These are phyloP conservation scores for Magnaporthales sp. DNA, from an alignment of 2,329 filamentous ascomycete genomes.

Conservation along the genomic window DNA sequence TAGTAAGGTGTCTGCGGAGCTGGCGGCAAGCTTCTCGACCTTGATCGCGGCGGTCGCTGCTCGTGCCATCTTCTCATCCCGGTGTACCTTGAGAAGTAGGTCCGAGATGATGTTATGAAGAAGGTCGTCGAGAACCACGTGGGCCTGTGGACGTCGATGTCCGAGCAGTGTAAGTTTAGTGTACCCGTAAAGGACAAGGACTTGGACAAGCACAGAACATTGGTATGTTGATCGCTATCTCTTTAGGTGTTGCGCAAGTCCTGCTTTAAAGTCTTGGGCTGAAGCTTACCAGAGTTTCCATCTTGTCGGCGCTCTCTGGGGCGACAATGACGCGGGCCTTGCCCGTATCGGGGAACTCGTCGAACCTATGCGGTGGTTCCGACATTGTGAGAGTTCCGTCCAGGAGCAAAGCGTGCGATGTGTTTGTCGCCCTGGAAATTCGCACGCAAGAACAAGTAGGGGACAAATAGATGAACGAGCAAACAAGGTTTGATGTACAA, in stretches of 20 bases:
- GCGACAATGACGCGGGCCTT: slow-evolving; percentile 50
- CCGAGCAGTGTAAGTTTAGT: neutral
- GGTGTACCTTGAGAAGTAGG: slow-evolving; percentile 65
- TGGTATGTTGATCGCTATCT: neutral
- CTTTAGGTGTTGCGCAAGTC: neutral
- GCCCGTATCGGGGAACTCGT: slow-evolving; percentile 25
- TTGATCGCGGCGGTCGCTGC: slow-evolving; percentile 55
- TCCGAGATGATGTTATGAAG: slow-evolving; percentile 72
- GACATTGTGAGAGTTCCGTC: neutral
- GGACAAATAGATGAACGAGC: neutral
- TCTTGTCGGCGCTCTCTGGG: slow-evolving; percentile 38
- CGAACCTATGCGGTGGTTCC: slow-evolving; percentile 1
- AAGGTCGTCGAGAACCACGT: slow-evolving; percentile 63
- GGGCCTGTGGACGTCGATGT: slow-evolving; percentile 33
- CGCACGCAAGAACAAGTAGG: neutral
- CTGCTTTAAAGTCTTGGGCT: neutral
- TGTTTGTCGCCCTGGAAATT: neutral
- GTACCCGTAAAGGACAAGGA: neutral
- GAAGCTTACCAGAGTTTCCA: slow-evolving; percentile 51
- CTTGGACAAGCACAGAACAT: neutral
- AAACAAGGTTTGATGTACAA: neutral
- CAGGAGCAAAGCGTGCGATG: neutral
- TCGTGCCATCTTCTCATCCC: slow-evolving; percentile 68
- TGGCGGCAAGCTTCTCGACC: slow-evolving; percentile 52
- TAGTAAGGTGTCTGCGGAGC: slow-evolving; percentile 39